Base-by-base conservation (phyloP, 768 basidiomycete genomes). In the Tubosaeta sp. region DNA sequence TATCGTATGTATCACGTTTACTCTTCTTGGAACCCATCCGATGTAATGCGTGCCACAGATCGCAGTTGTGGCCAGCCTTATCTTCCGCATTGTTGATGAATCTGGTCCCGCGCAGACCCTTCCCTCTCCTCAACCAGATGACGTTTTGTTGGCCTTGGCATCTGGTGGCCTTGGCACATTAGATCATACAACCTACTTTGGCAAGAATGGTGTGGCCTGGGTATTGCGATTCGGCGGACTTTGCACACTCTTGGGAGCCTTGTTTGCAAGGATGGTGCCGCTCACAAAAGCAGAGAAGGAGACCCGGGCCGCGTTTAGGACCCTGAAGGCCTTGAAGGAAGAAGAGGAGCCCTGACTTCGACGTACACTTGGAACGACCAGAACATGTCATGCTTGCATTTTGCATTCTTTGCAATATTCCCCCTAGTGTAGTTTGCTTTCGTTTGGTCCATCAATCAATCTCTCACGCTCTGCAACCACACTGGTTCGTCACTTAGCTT, bases 161-260 rank as follows among this genome's bases (percentile, higher is more conserved):
- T 48, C 42, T n/a, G 37, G 47, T 51, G 60, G 56, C 26, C 76
- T 76, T 1, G 65, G 68, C 7, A 22, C 22, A 22, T 3, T 22
- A 22, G 75, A 76, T 22, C 75, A 78, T 34, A 74, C 72, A 51
- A 82, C 81, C 12, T 91, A 88, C 67, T 76, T 80, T 53, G 89
- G 88, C 31, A 93, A 91, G 74, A 86, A 84, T 49, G 95, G 95
- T 32, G 92, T 97, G 27, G 91, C 87, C 3, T 97, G 94, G 93
- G 89, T 95, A 6, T 71, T 97, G 51, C 84, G 93, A 16, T 95
- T 95, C 61, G 95, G 95, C 45, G 95, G 94, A 34, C 64, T 91
- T 9, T 92, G 89, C 66, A 84, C 94, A 0, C 70, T 97, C 52
- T 73, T 81, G 33, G 94, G 91, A 29, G 94, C 93, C 5, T 57